Conservation (phyloP, 257 asterid genomes). For the Scutellaria barbata region DNA sequence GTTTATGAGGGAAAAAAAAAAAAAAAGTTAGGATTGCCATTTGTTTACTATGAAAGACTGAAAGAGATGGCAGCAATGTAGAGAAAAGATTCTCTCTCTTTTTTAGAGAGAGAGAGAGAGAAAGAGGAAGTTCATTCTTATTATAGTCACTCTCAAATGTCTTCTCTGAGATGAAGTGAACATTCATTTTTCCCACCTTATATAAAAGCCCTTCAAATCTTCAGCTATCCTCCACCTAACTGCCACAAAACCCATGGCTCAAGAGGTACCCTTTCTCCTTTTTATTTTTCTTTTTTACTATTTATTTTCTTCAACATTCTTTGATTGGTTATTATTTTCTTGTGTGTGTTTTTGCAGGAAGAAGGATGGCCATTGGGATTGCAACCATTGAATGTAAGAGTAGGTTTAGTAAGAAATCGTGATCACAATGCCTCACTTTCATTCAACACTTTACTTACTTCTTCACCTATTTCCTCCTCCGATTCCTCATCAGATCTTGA, state of each 20-base stretch:
- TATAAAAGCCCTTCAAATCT: constrained; percentile 16
- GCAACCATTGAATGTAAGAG: constrained; percentile 62
- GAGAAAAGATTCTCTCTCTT: neutral
- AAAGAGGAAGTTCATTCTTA: too few relatives aligned
- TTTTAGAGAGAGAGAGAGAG: too few relatives aligned
- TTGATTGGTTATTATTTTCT: neutral
- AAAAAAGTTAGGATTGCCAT: neutral
- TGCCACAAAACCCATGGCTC: constrained; percentile 42
- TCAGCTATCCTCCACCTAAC: constrained; percentile 3
- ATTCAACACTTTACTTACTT: constrained; percentile 60
- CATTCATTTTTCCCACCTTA: constrained; percentile 22
- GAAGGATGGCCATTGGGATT: constrained; percentile 89
- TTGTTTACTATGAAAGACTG: constrained; percentile 28
- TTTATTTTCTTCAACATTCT: neutral
- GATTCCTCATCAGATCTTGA: constrained; percentile 80
- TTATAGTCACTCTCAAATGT: neutral
- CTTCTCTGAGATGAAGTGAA: constrained; percentile 28
- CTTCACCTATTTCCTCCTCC: constrained; percentile 54
- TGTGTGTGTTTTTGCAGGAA: constrained; percentile 47
- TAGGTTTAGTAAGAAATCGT: constrained; percentile 50
- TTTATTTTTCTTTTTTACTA: neutral
- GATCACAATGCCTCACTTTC: constrained; percentile 63
- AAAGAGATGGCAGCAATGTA: constrained; percentile 16
- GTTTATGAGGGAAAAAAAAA: too few relatives aligned
- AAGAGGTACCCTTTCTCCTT: constrained; percentile 41